These are phyloP conservation scores for Penstemon davidsonii DNA, from an alignment of 257 asterid genomes.

Conservation along the genomic window DNA sequence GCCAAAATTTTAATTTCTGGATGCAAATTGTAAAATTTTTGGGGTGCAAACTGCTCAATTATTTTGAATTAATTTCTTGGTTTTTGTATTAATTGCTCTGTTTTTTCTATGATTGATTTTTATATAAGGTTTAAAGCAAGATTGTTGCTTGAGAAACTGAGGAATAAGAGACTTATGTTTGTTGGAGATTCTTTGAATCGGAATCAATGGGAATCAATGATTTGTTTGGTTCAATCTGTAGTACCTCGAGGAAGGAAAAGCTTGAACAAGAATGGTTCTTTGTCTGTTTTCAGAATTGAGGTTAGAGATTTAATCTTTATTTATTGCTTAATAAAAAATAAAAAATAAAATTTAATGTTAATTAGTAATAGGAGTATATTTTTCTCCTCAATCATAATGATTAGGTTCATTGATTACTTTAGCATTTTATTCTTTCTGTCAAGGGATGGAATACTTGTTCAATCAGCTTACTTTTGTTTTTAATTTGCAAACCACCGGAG, in stretches of 20 bases:
- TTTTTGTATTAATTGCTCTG: background rate
- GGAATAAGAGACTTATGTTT: slow-evolving; percentile 86
- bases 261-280: slow-evolving; percentile 76
- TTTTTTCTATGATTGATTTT: slow-evolving; percentile 4
- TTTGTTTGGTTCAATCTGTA: slow-evolving; percentile 69
- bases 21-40: too few relatives aligned
- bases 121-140: slow-evolving; percentile 59
- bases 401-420: background rate
- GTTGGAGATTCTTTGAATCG: slow-evolving; percentile 85
- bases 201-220: slow-evolving; percentile 90
- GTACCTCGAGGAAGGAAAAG: slow-evolving; percentile 54
- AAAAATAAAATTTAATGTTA: background rate
- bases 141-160: slow-evolving; percentile 63
- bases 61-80: background rate
- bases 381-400: slow-evolving; percentile 22
- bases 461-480: background rate
- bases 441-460: too few relatives aligned
- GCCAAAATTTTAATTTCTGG: background rate
- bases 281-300: slow-evolving; percentile 73
- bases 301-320: slow-evolving; percentile 30
- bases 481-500: background rate
- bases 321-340: background rate
- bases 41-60: too few relatives aligned
- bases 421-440: background rate
- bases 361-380: background rate